Conservation (phyloP, 78 protist species). For the Dictyostelium capitatum region DNA sequence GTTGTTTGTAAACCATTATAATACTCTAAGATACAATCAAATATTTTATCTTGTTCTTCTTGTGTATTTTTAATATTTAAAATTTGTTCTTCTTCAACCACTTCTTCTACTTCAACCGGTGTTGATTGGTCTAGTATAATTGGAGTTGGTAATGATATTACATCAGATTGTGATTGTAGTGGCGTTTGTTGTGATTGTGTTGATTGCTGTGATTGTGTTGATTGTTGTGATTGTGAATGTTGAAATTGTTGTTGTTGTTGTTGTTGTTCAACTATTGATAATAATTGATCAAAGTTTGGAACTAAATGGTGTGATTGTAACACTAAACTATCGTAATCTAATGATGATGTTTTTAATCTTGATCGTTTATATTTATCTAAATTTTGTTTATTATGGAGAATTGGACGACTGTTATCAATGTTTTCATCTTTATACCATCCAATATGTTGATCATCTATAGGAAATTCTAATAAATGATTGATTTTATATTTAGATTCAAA, state of each 20-base stretch:
- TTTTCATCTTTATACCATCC: background rate
- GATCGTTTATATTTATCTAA: slow-evolving; percentile 4
- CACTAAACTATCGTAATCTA: background rate
- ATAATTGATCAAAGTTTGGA: background rate
- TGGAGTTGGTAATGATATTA: background rate
- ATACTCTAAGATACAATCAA: background rate
- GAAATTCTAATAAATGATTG: slow-evolving; percentile 15
- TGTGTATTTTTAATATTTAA: background rate
- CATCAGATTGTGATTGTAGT: background rate
- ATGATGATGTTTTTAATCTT: background rate
- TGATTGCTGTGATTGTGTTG: background rate
- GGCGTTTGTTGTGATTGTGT: background rate
- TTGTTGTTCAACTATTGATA: background rate
- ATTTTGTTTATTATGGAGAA: background rate
- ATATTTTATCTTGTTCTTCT: slow-evolving; percentile 2
- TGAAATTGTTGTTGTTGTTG: background rate
- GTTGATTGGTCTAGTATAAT: background rate
- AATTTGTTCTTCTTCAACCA: too few relatives aligned
- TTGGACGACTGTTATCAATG: background rate
- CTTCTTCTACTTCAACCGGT: background rate
- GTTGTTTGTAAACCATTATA: background rate
- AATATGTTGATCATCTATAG: slow-evolving; percentile 15
- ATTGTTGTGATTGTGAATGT: background rate
- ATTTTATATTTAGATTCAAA: background rate
- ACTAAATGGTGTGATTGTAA: background rate